These are phyloP conservation scores for Ceratocystis cacaofunesta DNA, from an alignment of 2,329 filamentous ascomycete species.

Conservation along the genomic window DNA sequence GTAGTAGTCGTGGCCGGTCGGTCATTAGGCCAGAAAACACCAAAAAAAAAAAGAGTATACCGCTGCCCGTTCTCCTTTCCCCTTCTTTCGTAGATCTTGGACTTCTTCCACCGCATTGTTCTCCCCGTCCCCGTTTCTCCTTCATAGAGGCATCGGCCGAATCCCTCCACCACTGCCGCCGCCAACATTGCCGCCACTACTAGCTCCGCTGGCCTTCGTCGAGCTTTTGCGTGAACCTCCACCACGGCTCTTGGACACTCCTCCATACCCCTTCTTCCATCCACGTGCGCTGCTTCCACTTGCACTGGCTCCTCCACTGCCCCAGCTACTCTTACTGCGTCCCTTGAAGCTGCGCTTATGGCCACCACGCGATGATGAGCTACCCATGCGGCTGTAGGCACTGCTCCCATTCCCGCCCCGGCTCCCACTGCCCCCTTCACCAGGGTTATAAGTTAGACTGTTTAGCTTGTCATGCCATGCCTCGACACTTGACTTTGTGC, in stretches of 20 bases:
- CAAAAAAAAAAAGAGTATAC: too few species aligned
- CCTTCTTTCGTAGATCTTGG: too few species aligned
- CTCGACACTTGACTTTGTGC: conserved; percentile 10
- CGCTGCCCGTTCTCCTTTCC: too few species aligned
- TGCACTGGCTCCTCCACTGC: conserved; percentile 2
- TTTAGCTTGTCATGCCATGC: conserved; percentile 11
- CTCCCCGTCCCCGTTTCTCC: neutral
- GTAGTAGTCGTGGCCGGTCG: too few species aligned
- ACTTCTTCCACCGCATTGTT: too few species aligned
- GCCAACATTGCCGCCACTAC: neutral
- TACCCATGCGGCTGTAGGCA: neutral
- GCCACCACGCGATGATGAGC: neutral
- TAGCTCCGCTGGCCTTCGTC: conserved; percentile 17
- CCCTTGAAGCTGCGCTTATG: neutral
- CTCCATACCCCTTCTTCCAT: neutral
- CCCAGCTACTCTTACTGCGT: neutral
- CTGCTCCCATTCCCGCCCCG: neutral
- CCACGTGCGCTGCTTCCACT: neutral
- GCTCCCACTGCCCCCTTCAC: neutral
- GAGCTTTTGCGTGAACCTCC: neutral
- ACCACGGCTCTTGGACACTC: neutral
- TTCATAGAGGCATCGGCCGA: conserved; percentile 15
- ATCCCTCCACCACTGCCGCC: conserved; percentile 11
- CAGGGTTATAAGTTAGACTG: neutral
- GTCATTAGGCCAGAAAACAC: too few species aligned